Conservation (phyloP, 345 rosid genomes). For the Microthlaspi erraticum region DNA sequence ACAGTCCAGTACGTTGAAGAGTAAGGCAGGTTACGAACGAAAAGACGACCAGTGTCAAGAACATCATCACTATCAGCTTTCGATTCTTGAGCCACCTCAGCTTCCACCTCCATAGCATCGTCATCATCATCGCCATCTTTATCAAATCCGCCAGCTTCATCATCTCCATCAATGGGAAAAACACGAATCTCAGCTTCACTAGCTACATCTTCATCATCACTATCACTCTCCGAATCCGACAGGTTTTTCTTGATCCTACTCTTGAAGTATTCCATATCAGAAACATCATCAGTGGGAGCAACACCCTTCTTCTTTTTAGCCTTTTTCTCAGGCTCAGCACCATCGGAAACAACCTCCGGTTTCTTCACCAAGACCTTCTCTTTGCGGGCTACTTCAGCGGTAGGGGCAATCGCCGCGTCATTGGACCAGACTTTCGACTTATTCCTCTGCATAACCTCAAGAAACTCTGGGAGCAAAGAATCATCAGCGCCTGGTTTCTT, state of each 20-base stretch:
- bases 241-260: constrained; percentile 79
- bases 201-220: constrained; percentile 39
- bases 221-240: constrained; percentile 72
- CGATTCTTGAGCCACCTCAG: constrained; percentile 40
- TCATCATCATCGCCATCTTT: not conserved
- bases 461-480: constrained; percentile 66
- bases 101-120: constrained; percentile 39
- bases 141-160: constrained; percentile 27
- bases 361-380: constrained; percentile 35
- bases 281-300: constrained; percentile 56
- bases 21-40: constrained; percentile 85
- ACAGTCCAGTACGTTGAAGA: constrained; percentile 59
- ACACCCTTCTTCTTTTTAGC: constrained; percentile 39
- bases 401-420: constrained; percentile 54
- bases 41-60: constrained; percentile 69
- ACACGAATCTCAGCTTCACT: constrained; percentile 30
- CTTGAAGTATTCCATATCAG: constrained; percentile 90
- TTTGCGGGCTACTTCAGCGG: constrained; percentile 37
- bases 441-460: constrained; percentile 76
- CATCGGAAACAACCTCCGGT: constrained; percentile 29
- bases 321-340: constrained; percentile 41
- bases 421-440: constrained; percentile 84
- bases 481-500: constrained; percentile 52
- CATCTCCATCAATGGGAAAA: constrained; percentile 31
- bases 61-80: constrained; percentile 54